Evolutionary conservation across 164 flowering plant genomes (phyloP), one percentile per base, ranked within the genome.

Genomic region (Tetrastigma voinierianum): DNA sequence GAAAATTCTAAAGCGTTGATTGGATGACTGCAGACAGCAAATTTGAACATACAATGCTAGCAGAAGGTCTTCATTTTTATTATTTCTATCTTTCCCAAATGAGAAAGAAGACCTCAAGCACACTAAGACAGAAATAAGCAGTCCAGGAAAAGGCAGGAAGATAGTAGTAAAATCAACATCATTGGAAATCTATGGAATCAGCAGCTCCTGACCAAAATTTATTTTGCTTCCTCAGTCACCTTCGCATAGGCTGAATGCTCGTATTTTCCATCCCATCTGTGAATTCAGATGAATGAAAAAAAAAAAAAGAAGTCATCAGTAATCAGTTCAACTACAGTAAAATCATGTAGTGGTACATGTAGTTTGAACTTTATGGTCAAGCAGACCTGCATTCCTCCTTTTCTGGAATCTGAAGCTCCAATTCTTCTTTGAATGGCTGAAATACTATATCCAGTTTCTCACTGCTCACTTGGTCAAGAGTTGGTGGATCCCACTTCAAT

Each of bases 191-290:
- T 32, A 32, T 7, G 0, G 57, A 62, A 25, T 6, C n/a, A 15
- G 21, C 56, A 17, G 21, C 56, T 52, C 15, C 67, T 16, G 53
- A 67, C 20, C 52, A 4, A 47, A 47, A 49, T 8, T 51, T 53
- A 61, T 20, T 58, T 56, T 55, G 67, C 16, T 48, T 43, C 63
- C 8, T 54, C 62, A 13, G 45, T 54, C 64, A 47, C 49, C 57
- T 55, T 17, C 57, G 86, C 78, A 71, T 82, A 86, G 6, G 73
- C 65, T 4, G 91, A 77, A 61, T 77, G 70, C 75, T 91, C 97
- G 65, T 80, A 87, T 70, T 86, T 91, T 10, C 97, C 95, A 19
- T 72, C 76, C 95, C 97, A 89, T 80, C 97, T 91, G 80, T 25
- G 25, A 68, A 24, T 52, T 15, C 11, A 11, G 63, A 59, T 18